These are phyloP conservation scores for Corylus americana DNA, from an alignment of 306 rosid species.

Conservation along the genomic window DNA sequence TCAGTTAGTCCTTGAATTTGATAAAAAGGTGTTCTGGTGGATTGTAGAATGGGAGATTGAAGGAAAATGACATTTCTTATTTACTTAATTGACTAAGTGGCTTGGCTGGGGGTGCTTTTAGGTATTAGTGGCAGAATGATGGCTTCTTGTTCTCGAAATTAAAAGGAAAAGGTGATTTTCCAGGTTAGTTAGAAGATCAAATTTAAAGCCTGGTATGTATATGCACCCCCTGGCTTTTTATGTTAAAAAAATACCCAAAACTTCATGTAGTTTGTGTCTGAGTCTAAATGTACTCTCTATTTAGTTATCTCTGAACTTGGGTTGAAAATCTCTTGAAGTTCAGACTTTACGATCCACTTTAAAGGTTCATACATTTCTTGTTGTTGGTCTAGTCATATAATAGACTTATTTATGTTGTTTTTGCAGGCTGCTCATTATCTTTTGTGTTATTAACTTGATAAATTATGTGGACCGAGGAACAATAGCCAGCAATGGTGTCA, in stretches of 20 bases:
- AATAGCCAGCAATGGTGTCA: slow-evolving; percentile 95
- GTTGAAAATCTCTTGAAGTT: not conserved
- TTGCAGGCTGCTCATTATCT: slow-evolving; percentile 72
- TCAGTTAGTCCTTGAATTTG: not conserved
- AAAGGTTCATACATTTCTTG: not conserved
- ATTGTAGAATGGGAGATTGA: not conserved
- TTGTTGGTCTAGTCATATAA: not conserved
- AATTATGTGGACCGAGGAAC: slow-evolving; percentile 91
- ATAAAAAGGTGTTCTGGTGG: not conserved
- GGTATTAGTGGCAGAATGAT: not conserved
- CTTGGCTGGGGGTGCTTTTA: slow-evolving; percentile 2
- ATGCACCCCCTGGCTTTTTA: not conserved
- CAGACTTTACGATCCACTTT: slow-evolving; percentile 1
- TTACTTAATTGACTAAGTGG: not conserved
- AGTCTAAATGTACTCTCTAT: not conserved
- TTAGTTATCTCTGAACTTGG: not conserved
- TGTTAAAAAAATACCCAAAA: not conserved
- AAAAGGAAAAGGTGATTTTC: not conserved
- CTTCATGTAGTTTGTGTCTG: not conserved
- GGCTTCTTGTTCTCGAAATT: not conserved
- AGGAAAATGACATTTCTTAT: not conserved
- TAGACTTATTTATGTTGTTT: slow-evolving; percentile 17
- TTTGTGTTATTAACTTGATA: slow-evolving; percentile 76
- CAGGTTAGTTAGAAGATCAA: slow-evolving; percentile 6
- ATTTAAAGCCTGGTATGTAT: not conserved